Conservation (phyloP, 306 rosid species). For the Biancaea sappan region DNA sequence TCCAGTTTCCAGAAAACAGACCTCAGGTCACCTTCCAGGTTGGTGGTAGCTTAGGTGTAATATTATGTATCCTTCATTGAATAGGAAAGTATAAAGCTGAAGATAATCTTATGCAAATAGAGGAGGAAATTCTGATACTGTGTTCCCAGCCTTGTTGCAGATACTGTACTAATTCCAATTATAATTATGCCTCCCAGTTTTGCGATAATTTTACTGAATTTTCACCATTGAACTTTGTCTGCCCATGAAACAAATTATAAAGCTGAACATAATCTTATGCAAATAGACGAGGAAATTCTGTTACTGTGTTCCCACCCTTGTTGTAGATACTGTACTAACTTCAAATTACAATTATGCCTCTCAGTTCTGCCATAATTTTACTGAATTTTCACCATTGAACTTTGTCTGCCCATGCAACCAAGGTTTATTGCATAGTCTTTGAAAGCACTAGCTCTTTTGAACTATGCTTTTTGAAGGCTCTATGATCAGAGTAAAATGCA, state of each 20-base stretch:
- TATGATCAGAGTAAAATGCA: conserved; percentile 21
- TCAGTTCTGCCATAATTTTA: not conserved
- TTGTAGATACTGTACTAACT: not conserved
- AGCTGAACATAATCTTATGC: not conserved
- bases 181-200: not conserved
- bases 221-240: too few relatives aligned
- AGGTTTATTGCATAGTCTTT: not conserved
- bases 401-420: conserved; percentile 7
- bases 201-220: not conserved
- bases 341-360: not conserved
- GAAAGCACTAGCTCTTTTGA: not conserved
- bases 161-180: not conserved
- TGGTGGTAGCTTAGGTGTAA: conserved; percentile 7
- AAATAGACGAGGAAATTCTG: not conserved
- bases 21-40: not conserved
- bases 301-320: not conserved
- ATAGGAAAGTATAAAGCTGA: not conserved
- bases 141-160: not conserved
- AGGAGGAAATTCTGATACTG: not conserved
- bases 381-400: not conserved
- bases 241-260: too few relatives aligned
- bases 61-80: conserved; percentile 15
- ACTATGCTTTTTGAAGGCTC: conserved; percentile 24
- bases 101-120: not conserved
- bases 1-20: not conserved